Percentiles rank a stretch among this genome's conserved stretches.
Conservation (phyloP, 495 filamentous ascomycete species). For the Halenospora varia region DNA sequence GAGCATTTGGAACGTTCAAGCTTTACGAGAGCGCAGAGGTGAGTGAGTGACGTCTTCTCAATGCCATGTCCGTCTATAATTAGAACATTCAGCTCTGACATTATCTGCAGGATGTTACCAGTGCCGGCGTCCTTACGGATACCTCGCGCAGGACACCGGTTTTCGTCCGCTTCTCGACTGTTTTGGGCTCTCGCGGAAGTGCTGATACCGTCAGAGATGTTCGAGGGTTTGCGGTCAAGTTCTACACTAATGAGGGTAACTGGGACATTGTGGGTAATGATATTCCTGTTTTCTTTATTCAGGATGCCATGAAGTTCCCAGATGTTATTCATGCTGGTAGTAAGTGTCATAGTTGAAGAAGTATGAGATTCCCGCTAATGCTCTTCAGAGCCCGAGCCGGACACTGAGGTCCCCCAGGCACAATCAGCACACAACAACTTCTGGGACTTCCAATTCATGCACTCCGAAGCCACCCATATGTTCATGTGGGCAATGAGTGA, state of each 20-base stretch:
- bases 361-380: neutral
- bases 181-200: slow-evolving; percentile 70
- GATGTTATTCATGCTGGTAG: slow-evolving; percentile 75
- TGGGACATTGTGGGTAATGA: slow-evolving; percentile 64
- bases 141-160: slow-evolving; percentile 75
- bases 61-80: too few relatives aligned
- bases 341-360: slow-evolving; percentile 4
- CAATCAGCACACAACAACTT: slow-evolving; percentile 64
- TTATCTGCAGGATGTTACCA: slow-evolving; percentile 67
- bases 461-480: slow-evolving; percentile 79
- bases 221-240: slow-evolving; percentile 76
- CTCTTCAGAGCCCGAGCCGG: slow-evolving; percentile 63
- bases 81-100: too few relatives aligned
- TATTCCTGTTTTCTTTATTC: slow-evolving; percentile 68
- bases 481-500: slow-evolving; percentile 81
- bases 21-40: slow-evolving; percentile 57
- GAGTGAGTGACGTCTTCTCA: neutral
- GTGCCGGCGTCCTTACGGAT: slow-evolving; percentile 72
- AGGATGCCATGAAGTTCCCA: slow-evolving; percentile 69
- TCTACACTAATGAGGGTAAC: slow-evolving; percentile 62
- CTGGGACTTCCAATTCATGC: slow-evolving; percentile 59
- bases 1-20: slow-evolving; percentile 81
- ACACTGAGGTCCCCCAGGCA: slow-evolving; percentile 64
- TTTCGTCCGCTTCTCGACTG: slow-evolving; percentile 80
- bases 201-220: slow-evolving; percentile 81